phyloP scores from a whole-genome alignment of 2,329 filamentous ascomycete species.

The Botrytis pseudocinerea region DNA sequence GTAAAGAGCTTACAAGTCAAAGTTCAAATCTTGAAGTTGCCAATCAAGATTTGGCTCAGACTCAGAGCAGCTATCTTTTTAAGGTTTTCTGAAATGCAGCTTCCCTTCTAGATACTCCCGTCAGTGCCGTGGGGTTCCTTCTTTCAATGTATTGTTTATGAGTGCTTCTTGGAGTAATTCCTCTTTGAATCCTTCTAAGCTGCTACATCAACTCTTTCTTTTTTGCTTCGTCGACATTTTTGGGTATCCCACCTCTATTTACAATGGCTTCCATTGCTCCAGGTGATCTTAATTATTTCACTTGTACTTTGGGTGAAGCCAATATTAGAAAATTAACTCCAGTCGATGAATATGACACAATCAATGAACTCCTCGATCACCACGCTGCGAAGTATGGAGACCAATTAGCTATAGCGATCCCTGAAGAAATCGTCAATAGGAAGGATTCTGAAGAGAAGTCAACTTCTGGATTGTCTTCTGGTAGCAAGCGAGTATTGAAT shows the following conservation, averaged over 20 bases:
- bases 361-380: constrained; percentile 52
- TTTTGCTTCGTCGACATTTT: neutral
- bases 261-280: neutral
- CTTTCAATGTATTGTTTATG: neutral
- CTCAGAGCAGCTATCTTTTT: neutral
- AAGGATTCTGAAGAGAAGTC: neutral
- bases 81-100: neutral
- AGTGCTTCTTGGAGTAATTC: neutral
- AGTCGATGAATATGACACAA: constrained; percentile 52
- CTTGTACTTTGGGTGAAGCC: constrained; percentile 59
- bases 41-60: neutral
- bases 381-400: constrained; percentile 14
- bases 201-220: neutral
- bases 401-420: neutral
- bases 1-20: neutral
- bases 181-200: neutral
- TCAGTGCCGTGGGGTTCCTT: neutral
- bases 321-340: constrained; percentile 40
- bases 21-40: neutral
- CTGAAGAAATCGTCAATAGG: neutral
- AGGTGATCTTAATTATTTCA: constrained; percentile 49
- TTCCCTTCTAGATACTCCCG: neutral
- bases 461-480: too few species aligned
- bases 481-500: neutral
- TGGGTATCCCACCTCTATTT: neutral